A percentile compares a stretch with the other conserved stretches of the same genome.
These are phyloP conservation scores for Pinus taeda DNA, from an alignment of 75 land plant species.

Conservation along the genomic window DNA sequence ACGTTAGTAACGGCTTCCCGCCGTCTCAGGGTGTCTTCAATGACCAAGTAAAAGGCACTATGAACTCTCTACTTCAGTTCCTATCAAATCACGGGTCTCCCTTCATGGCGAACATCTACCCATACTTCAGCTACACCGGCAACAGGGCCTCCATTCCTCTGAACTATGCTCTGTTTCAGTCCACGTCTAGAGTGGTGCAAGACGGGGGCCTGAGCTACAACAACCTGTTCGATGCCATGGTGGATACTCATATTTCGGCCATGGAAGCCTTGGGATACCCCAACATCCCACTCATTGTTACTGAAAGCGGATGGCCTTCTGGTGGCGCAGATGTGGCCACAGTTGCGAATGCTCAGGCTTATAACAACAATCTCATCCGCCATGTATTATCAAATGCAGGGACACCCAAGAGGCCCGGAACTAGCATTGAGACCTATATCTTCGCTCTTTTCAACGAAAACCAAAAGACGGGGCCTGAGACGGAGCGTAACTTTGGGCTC, in stretches of 20 bases:
- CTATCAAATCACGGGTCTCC: slow-evolving; percentile 20
- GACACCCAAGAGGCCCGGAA: slow-evolving; percentile 41
- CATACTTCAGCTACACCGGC: slow-evolving; percentile 32
- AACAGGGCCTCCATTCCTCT: slow-evolving; percentile 24
- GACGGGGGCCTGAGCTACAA: slow-evolving; percentile 25
- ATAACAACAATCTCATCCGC: slow-evolving; percentile 30
- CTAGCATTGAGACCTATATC: slow-evolving; percentile 38
- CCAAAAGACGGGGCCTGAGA: slow-evolving; percentile 21
- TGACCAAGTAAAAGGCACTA: not conserved
- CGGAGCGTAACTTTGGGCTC: slow-evolving; percentile 39
- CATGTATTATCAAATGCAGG: slow-evolving; percentile 43
- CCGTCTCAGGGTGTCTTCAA: slow-evolving; percentile 41
- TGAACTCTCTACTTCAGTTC: slow-evolving; percentile 36
- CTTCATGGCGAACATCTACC: slow-evolving; percentile 46
- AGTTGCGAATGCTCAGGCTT: slow-evolving; percentile 31
- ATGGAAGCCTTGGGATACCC: slow-evolving; percentile 30
- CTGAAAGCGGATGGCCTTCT: slow-evolving; percentile 70
- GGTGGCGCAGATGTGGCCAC: slow-evolving; percentile 24
- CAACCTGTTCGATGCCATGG: slow-evolving; percentile 46
- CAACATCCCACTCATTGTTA: slow-evolving; percentile 27
- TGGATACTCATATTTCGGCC: slow-evolving; percentile 44
- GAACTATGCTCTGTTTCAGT: slow-evolving; percentile 31
- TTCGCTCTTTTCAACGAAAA: slow-evolving; percentile 65
- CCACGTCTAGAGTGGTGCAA: slow-evolving; percentile 14
- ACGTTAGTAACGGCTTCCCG: slow-evolving; percentile 34